These are phyloP conservation scores for Nasturtium officinale DNA, from an alignment of 345 rosid species.

Conservation along the genomic window DNA sequence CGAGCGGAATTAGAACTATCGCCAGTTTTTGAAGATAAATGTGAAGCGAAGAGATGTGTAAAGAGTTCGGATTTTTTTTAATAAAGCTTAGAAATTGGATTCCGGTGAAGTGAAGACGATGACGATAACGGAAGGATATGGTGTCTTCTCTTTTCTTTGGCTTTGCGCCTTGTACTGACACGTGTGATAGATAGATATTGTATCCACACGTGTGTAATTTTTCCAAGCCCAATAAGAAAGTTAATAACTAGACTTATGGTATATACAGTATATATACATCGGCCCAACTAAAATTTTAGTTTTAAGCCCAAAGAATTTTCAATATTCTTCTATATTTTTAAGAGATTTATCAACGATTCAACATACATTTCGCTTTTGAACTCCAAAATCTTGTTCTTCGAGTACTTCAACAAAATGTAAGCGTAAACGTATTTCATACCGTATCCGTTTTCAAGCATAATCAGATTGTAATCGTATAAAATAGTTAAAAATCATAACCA, in stretches of 20 bases:
- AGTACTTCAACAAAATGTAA: no score
- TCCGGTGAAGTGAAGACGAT: slow-evolving; percentile 25
- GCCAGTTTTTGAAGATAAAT: neutral
- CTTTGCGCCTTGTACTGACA: slow-evolving; percentile 43
- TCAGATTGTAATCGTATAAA: no score
- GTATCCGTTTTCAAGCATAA: no score
- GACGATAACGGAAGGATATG: slow-evolving; percentile 47
- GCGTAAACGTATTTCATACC: no score
- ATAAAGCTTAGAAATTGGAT: slow-evolving; percentile 29
- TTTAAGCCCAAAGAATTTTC: neutral
- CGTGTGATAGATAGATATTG: neutral
- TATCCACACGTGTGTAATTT: slow-evolving; percentile 16
- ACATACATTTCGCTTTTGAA: no score
- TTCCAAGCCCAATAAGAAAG: slow-evolving; percentile 7
- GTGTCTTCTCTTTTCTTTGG: slow-evolving; percentile 15
- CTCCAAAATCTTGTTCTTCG: no score
- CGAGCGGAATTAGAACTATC: slow-evolving; percentile 1
- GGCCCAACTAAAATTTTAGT: neutral
- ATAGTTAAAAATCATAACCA: no score
- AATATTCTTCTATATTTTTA: no score
- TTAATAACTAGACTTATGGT: neutral
- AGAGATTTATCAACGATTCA: no score
- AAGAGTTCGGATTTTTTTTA: neutral
- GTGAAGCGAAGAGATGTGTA: neutral
- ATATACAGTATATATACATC: neutral